phyloP scores from a whole-genome alignment of 495 filamentous ascomycete genomes.

The Aspergillus haitiensis region DNA sequence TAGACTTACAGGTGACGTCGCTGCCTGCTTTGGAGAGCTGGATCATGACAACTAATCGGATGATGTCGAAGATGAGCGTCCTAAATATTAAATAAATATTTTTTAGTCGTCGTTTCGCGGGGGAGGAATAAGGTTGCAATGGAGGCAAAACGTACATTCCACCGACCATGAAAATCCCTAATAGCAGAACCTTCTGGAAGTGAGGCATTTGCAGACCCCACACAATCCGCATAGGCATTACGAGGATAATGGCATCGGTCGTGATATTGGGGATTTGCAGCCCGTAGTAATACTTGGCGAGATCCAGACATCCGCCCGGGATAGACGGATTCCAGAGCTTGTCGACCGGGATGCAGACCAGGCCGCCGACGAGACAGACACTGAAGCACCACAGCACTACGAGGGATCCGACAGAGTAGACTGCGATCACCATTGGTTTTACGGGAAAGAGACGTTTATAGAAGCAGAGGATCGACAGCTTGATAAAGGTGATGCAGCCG shows the following conservation, averaged over 20 bases:
- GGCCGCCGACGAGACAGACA: too few species aligned
- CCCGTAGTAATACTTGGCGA: constrained; percentile 30
- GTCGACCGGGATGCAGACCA: too few species aligned
- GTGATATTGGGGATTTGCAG: constrained; percentile 38
- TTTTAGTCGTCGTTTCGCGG: neutral
- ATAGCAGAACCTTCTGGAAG: constrained; percentile 23
- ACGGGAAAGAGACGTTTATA: too few species aligned
- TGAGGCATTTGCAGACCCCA: constrained; percentile 22
- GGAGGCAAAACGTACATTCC: constrained; percentile 23
- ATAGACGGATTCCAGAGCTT: constrained; percentile 29
- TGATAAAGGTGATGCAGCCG: too few species aligned
- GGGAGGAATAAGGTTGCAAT: neutral
- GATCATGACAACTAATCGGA: neutral
- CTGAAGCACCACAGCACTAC: too few species aligned
- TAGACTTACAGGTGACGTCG: neutral
- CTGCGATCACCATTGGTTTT: too few species aligned
- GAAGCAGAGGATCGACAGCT: too few species aligned
- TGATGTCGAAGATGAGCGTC: neutral
- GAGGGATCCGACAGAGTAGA: too few species aligned
- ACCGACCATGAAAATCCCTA: constrained; percentile 26
- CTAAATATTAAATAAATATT: neutral
- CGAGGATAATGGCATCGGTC: constrained; percentile 36
- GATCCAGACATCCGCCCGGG: constrained; percentile 32
- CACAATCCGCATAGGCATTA: constrained; percentile 35
- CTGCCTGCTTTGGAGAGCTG: neutral